Conservation (phyloP, 129 eudicot genomes). For the Daucus carota region DNA sequence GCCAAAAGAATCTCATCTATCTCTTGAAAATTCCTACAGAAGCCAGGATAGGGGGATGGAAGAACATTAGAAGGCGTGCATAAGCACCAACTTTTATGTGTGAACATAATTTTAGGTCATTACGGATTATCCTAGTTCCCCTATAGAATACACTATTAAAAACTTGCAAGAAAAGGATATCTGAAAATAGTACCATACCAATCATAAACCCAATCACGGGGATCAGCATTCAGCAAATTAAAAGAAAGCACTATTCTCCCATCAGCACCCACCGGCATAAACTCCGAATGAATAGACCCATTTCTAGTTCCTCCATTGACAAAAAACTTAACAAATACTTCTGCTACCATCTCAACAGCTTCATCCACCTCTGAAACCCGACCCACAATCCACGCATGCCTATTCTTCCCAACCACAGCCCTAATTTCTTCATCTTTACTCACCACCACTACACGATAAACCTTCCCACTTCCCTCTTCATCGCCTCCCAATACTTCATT, state of each 20-base stretch:
- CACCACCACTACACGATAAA: conserved; percentile 61
- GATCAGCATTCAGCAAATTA: conserved; percentile 94
- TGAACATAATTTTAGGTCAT: background rate
- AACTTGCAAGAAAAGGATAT: background rate
- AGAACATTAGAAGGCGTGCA: background rate
- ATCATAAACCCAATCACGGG: conserved; percentile 73
- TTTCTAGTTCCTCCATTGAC: conserved; percentile 74
- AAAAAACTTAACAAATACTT: conserved; percentile 58
- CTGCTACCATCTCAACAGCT: conserved; percentile 55
- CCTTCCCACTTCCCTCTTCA: conserved; percentile 31
- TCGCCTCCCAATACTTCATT: conserved; percentile 20
- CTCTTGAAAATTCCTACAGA: conserved; percentile 73
- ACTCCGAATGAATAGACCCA: conserved; percentile 64
- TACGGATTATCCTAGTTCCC: background rate
- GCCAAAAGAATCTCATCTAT: conserved; percentile 64
- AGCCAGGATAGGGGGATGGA: conserved; percentile 3
- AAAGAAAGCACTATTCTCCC: conserved; percentile 85
- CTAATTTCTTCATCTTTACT: conserved; percentile 47
- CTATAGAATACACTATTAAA: background rate
- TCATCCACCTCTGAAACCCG: conserved; percentile 34
- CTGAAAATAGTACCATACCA: conserved; percentile 44
- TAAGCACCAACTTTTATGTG: background rate
- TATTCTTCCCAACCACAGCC: conserved; percentile 79
- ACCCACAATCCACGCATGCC: conserved; percentile 89
- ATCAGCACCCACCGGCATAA: conserved; percentile 98